A percentile compares a stretch with the other conserved stretches of the same genome.
These are phyloP conservation scores for Arthrobotrys sphaeroides DNA, from an alignment of 2,329 filamentous ascomycete species.

Conservation along the genomic window DNA sequence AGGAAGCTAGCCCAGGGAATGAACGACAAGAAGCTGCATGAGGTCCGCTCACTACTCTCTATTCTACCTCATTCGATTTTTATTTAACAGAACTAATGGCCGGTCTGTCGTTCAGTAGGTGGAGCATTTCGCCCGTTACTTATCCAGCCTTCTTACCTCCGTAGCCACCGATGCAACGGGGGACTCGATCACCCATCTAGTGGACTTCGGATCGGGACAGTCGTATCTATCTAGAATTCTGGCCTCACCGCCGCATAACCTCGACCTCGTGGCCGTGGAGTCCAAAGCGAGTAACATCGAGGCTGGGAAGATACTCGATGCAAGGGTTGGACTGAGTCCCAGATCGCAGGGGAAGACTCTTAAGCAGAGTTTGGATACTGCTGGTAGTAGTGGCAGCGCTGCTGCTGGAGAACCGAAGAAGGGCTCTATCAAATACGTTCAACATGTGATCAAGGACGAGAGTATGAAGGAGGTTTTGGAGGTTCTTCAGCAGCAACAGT, in stretches of 20 bases:
- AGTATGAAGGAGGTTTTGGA: constrained; percentile 74
- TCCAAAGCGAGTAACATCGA: constrained; percentile 85
- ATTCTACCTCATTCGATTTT: not conserved
- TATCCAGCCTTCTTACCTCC: constrained; percentile 27
- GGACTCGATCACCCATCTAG: constrained; percentile 77
- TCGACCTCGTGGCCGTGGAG: constrained; percentile 89
- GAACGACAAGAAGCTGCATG: constrained; percentile 95
- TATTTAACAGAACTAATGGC: not conserved
- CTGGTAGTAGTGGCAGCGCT: not conserved
- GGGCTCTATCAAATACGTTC: constrained; percentile 76
- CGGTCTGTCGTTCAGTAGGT: constrained; percentile 44
- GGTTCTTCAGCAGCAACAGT: constrained; percentile 67
- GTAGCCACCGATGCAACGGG: constrained; percentile 60
- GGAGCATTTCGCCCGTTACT: constrained; percentile 82
- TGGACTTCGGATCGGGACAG: constrained; percentile 96
- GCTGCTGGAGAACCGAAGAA: constrained; percentile 2
- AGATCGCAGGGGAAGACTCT: constrained; percentile 65
- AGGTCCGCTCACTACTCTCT: constrained; percentile 69
- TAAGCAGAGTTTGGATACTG: constrained; percentile 54
- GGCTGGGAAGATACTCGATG: constrained; percentile 83
- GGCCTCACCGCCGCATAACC: constrained; percentile 75
- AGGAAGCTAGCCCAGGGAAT: constrained; percentile 82
- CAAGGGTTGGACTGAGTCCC: constrained; percentile 78
- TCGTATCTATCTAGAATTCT: constrained; percentile 92
- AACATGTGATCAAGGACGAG: constrained; percentile 77